Percentiles rank a stretch among this genome's conserved stretches.
These are phyloP conservation scores for Talaromyces sp. DNA, from an alignment of 2,329 filamentous ascomycete species.

Conservation along the genomic window DNA sequence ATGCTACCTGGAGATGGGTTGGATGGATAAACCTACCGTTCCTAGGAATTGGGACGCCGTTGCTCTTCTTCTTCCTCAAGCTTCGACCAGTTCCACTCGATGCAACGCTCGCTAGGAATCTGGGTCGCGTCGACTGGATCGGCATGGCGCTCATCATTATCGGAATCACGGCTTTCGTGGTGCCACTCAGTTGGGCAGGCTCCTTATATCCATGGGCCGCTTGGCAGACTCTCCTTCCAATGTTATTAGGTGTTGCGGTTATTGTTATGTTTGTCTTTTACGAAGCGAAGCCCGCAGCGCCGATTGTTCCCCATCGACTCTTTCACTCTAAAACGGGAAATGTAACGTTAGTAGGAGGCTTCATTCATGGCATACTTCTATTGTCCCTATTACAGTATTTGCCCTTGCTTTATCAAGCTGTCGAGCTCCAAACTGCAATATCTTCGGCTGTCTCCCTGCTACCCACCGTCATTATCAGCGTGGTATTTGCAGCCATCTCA, in stretches of 20 bases:
- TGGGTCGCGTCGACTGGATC: slow-evolving; percentile 21
- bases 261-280: slow-evolving; percentile 20
- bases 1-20: slow-evolving; percentile 28
- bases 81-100: slow-evolving; percentile 35
- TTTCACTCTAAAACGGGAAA: slow-evolving; percentile 41
- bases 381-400: slow-evolving; percentile 40
- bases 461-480: slow-evolving; percentile 1
- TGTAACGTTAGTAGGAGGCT: slow-evolving; percentile 30
- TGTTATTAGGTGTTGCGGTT: slow-evolving; percentile 25
- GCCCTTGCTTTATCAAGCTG: slow-evolving; percentile 45
- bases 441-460: neutral
- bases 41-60: slow-evolving; percentile 18
- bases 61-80: slow-evolving; percentile 24
- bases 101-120: slow-evolving; percentile 42
- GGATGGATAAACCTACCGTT: slow-evolving; percentile 31
- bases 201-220: slow-evolving; percentile 26
- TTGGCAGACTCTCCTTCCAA: slow-evolving; percentile 25
- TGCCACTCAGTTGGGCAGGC: slow-evolving; percentile 30
- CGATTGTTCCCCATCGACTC: slow-evolving; percentile 40
- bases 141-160: slow-evolving; percentile 26
- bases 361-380: slow-evolving; percentile 34
- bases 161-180: slow-evolving; percentile 25
- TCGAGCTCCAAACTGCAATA: slow-evolving; percentile 18
- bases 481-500: slow-evolving; percentile 3
- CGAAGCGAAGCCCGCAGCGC: slow-evolving; percentile 18